phyloP scores from a whole-genome alignment of 2,329 filamentous ascomycete genomes.

The Colletotrichum truncatum region DNA sequence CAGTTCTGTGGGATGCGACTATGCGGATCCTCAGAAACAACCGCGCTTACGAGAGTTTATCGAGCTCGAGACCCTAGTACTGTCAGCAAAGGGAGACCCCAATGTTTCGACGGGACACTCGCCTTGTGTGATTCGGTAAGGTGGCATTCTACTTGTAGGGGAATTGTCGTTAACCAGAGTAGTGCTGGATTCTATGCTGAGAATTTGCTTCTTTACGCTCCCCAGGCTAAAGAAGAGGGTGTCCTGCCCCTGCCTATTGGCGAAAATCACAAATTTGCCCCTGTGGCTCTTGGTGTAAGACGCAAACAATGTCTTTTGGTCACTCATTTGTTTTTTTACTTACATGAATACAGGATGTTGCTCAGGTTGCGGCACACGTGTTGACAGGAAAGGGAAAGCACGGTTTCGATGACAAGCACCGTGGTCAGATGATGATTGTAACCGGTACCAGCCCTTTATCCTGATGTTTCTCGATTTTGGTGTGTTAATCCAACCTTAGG shows the following conservation, averaged over 20 bases:
- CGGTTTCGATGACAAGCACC: constrained; percentile 58
- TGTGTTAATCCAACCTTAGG: too few species aligned
- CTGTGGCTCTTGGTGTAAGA: constrained; percentile 55
- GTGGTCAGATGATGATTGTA: constrained; percentile 62
- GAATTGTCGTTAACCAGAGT: not conserved
- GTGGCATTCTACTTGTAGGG: constrained; percentile 6
- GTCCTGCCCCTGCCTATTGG: constrained; percentile 57
- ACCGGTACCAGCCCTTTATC: constrained; percentile 44
- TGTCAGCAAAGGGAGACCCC: constrained; percentile 54
- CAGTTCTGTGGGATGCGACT: constrained; percentile 58
- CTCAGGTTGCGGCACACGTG: constrained; percentile 57
- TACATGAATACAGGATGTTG: constrained; percentile 51
- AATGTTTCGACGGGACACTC: constrained; percentile 48
- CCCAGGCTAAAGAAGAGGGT: constrained; percentile 54
- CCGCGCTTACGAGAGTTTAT: constrained; percentile 60
- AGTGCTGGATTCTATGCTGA: constrained; percentile 61
- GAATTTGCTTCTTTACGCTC: constrained; percentile 58
- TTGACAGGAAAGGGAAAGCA: constrained; percentile 56
- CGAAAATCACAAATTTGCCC: constrained; percentile 57
- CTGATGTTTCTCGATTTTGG: too few species aligned
- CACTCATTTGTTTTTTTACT: too few species aligned
- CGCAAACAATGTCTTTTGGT: not conserved
- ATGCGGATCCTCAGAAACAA: constrained; percentile 57
- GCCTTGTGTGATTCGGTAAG: constrained; percentile 54
- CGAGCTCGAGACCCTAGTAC: constrained; percentile 53